phyloP scores from a whole-genome alignment of 2,329 filamentous ascomycete genomes.

The Tolypocladium ovalisporum region DNA sequence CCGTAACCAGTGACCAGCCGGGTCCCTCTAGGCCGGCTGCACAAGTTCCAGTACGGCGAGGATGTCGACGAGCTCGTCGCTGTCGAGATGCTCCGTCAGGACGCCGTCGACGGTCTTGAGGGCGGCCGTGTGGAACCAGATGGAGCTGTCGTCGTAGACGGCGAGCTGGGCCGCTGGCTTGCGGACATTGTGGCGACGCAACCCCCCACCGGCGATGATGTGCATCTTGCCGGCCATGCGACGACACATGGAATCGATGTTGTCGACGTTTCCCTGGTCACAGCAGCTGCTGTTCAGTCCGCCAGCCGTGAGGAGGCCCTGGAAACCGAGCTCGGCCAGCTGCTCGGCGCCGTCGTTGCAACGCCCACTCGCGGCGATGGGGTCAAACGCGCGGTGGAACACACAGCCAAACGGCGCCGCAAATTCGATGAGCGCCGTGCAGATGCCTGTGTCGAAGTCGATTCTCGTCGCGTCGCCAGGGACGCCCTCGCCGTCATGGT shows the following conservation, averaged over 20 bases:
- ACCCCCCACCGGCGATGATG: constrained; percentile 41
- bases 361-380: constrained; percentile 21
- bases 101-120: constrained; percentile 5
- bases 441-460: constrained; percentile 29
- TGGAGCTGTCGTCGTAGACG: constrained; percentile 7
- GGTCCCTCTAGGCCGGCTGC: constrained; percentile 15
- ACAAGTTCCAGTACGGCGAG: constrained; percentile 11
- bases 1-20: constrained; percentile 14
- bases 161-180: constrained; percentile 16
- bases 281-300: constrained; percentile 27
- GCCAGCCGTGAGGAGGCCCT: constrained; percentile 41
- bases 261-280: constrained; percentile 22
- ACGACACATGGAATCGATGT: constrained; percentile 24
- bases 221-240: constrained; percentile 23
- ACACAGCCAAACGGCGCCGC: constrained; percentile 33
- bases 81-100: constrained; percentile 13
- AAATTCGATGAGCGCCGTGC: constrained; percentile 26
- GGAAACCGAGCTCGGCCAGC: constrained; percentile 33
- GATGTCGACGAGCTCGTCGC: constrained; percentile 11
- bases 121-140: constrained; percentile 38
- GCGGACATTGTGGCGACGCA: constrained; percentile 29
- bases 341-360: constrained; percentile 16
- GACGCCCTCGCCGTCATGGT: not conserved
- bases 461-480: constrained; percentile 4
- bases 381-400: constrained; percentile 48